A percentile compares a stretch with the other conserved stretches of the same genome.
Conservation (phyloP, 148 eudicot species). For the Vaccinium vitisidaea region DNA sequence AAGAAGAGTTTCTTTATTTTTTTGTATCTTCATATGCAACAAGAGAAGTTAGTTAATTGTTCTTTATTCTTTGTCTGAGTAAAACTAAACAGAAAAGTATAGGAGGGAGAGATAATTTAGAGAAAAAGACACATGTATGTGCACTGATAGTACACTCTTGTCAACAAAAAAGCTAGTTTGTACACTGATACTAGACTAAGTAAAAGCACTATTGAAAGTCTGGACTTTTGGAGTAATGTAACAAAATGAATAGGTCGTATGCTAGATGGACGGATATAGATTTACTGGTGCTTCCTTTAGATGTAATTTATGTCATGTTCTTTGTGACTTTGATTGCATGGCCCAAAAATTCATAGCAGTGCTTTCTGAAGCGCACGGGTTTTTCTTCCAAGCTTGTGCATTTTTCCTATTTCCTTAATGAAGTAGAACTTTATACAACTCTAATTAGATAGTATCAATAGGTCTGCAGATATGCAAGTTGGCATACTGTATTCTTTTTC, state of each 20-base stretch:
- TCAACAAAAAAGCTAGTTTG: not conserved
- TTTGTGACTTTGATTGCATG: not conserved
- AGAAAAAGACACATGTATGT: not conserved
- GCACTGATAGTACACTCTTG: not conserved
- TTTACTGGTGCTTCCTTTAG: not conserved
- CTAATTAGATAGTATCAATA: not conserved
- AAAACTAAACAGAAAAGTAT: not conserved
- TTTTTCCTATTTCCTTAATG: not conserved
- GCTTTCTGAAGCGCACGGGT: not conserved
- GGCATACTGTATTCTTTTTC: not conserved
- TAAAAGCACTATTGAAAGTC: not conserved
- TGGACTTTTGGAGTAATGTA: not conserved
- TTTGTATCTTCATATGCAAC: not conserved
- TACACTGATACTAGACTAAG: not conserved
- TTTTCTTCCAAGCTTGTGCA: not conserved
- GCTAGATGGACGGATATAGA: not conserved
- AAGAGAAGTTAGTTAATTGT: not conserved
- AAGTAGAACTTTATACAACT: not conserved
- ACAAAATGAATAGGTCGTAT: not conserved
- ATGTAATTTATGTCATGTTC: not conserved
- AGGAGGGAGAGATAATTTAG: not conserved
- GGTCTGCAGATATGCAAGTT: not conserved
- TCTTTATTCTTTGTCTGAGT: not conserved
- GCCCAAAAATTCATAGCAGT: not conserved
- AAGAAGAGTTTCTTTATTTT: not conserved